Percentiles rank a stretch among this genome's conserved stretches.
Conservation (phyloP, 805 yeast genomes). For the Lipomyces orientalis region DNA sequence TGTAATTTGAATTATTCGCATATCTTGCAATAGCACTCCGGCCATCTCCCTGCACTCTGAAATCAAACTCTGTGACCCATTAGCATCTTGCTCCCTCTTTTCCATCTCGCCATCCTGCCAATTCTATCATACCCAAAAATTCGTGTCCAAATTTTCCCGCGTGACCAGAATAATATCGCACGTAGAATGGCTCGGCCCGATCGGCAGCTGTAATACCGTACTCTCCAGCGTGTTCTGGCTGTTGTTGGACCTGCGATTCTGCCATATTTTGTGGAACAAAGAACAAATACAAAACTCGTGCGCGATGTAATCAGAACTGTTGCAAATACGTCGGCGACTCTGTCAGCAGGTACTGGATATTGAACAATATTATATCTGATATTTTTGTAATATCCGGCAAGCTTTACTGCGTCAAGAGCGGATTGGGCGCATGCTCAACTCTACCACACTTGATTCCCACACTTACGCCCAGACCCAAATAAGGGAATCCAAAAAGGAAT, state of each 20-base stretch:
- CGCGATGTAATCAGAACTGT: background rate
- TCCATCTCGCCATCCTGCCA: background rate
- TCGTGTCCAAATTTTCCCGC: slow-evolving; percentile 55
- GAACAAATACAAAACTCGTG: background rate
- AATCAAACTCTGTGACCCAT: slow-evolving; percentile 45
- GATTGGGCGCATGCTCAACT: background rate
- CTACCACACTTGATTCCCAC: background rate
- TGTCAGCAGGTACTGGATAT: background rate
- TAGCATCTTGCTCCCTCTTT: background rate
- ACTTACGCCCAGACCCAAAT: background rate
- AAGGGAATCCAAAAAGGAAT: too few species aligned
- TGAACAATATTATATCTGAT: background rate
- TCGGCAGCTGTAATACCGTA: slow-evolving; percentile 26
- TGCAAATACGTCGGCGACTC: background rate
- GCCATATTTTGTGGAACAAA: background rate
- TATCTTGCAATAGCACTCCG: slow-evolving; percentile 47
- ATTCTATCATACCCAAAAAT: slow-evolving; percentile 46
- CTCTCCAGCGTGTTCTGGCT: slow-evolving; percentile 8
- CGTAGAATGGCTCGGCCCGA: slow-evolving; percentile 46
- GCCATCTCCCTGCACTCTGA: slow-evolving; percentile 44
- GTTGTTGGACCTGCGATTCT: background rate
- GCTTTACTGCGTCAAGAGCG: background rate
- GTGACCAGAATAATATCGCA: slow-evolving; percentile 55
- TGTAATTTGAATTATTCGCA: slow-evolving; percentile 55
- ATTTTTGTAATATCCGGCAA: too few species aligned